Conservation (phyloP, 768 basidiomycete genomes). For the Phlebiopsis flavidoalba region DNA sequence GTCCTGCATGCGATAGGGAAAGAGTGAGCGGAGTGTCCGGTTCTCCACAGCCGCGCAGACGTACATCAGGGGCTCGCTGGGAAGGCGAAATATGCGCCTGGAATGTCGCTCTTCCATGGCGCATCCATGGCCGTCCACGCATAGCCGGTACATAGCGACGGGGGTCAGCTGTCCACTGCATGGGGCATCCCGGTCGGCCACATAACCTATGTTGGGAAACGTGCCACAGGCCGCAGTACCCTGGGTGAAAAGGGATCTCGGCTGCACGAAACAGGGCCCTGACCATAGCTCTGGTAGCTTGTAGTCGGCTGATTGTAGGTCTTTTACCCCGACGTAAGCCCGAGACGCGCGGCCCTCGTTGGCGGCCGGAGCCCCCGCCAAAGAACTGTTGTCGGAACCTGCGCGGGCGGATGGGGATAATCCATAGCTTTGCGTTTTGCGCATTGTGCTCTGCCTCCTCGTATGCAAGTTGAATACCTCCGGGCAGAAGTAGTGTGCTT, state of each 20-base stretch:
- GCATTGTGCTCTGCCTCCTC: slow-evolving; percentile 8
- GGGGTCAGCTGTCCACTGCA: slow-evolving; percentile 13
- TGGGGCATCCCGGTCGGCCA: slow-evolving; percentile 9
- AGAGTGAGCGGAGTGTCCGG: slow-evolving; percentile 5
- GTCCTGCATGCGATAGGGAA: slow-evolving; percentile 2
- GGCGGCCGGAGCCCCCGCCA: slow-evolving; percentile 9
- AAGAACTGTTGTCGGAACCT: slow-evolving; percentile 4
- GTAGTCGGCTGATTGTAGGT: slow-evolving; percentile 11
- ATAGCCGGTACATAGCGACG: slow-evolving; percentile 9
- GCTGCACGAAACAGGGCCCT: slow-evolving; percentile 8
- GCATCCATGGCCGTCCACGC: slow-evolving; percentile 9
- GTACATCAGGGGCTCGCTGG: slow-evolving; percentile 12
- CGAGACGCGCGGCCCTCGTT: slow-evolving; percentile 3
- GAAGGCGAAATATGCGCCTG: slow-evolving; percentile 9
- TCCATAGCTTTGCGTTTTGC: slow-evolving; percentile 1
- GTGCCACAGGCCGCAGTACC: slow-evolving; percentile 11
- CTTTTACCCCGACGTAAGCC: slow-evolving; percentile 8
- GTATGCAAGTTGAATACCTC: slow-evolving; percentile 5
- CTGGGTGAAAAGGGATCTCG: slow-evolving; percentile 13
- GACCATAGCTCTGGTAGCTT: slow-evolving; percentile 11
- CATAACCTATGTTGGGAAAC: slow-evolving; percentile 14
- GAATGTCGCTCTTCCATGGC: background rate
- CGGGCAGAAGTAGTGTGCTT: slow-evolving; percentile 4
- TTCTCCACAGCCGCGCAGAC: background rate
- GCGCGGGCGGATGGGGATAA: slow-evolving; percentile 8